These are phyloP conservation scores for Acer campestre DNA, from an alignment of 345 rosid species.

Conservation along the genomic window DNA sequence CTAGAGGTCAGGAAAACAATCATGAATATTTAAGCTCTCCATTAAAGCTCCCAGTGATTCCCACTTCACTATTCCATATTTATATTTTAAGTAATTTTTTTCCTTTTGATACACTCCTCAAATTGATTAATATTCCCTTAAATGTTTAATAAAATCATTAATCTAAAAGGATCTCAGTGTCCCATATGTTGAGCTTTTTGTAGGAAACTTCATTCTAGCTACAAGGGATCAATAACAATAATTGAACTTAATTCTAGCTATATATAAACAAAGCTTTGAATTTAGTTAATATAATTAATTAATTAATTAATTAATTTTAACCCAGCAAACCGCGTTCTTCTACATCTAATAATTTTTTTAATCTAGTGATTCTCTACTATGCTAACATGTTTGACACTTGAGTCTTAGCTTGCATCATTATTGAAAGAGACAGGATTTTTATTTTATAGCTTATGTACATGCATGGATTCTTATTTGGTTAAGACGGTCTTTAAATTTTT, in stretches of 20 bases:
- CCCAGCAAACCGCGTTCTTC: background rate
- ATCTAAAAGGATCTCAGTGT: background rate
- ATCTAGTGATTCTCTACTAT: constrained; percentile 1
- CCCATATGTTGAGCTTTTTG: background rate
- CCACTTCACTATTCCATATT: background rate
- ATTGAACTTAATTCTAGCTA: background rate
- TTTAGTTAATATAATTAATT: background rate
- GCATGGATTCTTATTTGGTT: too few species aligned
- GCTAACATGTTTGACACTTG: constrained; percentile 9
- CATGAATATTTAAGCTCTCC: background rate
- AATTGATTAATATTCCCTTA: background rate
- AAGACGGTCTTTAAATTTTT: too few species aligned
- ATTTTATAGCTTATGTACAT: too few species aligned
- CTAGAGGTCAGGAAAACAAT: background rate
- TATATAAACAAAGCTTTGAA: constrained; percentile 1
- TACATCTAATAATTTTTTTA: background rate
- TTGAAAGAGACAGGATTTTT: background rate
- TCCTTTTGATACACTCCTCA: background rate
- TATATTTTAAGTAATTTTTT: too few species aligned
- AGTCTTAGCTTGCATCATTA: background rate
- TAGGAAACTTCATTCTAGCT: background rate
- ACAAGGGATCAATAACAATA: background rate
- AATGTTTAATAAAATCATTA: background rate
- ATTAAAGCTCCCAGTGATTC: background rate
- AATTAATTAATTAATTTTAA: background rate